Percentiles rank a stretch among this genome's conserved stretches.
Evolutionary conservation across 352 stramenopile genomes (phyloP).

Genomic region (Aphanomyces invadans): DNA sequence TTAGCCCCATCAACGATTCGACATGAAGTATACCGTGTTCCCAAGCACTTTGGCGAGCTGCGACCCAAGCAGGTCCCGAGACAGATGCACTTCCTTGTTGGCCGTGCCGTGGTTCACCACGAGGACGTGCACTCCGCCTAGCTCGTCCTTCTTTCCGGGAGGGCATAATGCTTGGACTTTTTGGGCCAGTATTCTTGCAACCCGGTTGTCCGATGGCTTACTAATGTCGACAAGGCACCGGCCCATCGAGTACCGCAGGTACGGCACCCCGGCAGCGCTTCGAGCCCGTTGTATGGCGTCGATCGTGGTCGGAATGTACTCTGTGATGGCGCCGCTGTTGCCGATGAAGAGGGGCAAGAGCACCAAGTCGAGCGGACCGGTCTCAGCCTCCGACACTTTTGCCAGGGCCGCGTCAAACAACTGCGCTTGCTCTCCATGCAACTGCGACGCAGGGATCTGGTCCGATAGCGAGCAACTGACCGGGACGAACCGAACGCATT

Average conservation of each 20-base stretch:
- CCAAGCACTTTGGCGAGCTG: slow-evolving; percentile 41
- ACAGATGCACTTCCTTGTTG: slow-evolving; percentile 58
- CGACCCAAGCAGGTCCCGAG: slow-evolving; percentile 45
- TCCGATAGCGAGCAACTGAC: slow-evolving; percentile 76
- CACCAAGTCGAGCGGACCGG: slow-evolving; percentile 33
- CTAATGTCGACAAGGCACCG: slow-evolving; percentile 51
- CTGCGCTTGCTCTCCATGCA: slow-evolving; percentile 59
- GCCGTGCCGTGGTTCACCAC: slow-evolving; percentile 74
- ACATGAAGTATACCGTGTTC: slow-evolving; percentile 1
- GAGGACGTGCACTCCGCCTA: slow-evolving; percentile 37
- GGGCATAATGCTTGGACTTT: slow-evolving; percentile 38
- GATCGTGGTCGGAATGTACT: slow-evolving; percentile 48
- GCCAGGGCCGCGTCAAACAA: slow-evolving; percentile 52
- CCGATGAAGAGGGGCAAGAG: slow-evolving; percentile 78
- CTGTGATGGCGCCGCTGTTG: slow-evolving; percentile 60
- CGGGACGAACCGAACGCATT: slow-evolving; percentile 40
- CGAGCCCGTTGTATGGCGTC: neutral
- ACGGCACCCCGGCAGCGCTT: neutral
- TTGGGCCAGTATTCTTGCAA: slow-evolving; percentile 56
- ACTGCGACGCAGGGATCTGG: slow-evolving; percentile 43
- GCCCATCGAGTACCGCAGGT: slow-evolving; percentile 29
- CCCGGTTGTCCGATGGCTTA: slow-evolving; percentile 39
- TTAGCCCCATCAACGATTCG: neutral
- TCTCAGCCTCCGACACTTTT: slow-evolving; percentile 10
- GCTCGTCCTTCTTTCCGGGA: slow-evolving; percentile 25